A percentile compares a stretch with the other conserved stretches of the same genome.
Evolutionary conservation across 306 rosid species (phyloP).

Genomic region (Neltuma alba): DNA sequence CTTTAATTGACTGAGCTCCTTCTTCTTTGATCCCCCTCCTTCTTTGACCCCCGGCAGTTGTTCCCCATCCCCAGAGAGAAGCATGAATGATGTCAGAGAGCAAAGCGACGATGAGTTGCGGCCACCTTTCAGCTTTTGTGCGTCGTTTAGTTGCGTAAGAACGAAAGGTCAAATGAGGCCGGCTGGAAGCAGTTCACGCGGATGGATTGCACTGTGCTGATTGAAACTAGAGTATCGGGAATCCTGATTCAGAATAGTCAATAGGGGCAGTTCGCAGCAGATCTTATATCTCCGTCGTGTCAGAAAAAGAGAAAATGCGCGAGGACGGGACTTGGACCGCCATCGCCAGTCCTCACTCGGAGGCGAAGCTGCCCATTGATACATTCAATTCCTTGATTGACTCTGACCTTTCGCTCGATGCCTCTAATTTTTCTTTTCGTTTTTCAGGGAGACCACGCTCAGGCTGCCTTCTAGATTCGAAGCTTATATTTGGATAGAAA

Average conservation of each 20-base stretch:
- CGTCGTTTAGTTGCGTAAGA: background rate
- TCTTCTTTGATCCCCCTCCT: constrained; percentile 19
- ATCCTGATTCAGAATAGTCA: background rate
- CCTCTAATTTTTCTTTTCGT: background rate
- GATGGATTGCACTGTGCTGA: background rate
- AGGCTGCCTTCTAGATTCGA: background rate
- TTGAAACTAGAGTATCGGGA: background rate
- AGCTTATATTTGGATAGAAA: background rate
- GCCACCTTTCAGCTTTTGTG: background rate
- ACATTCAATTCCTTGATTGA: constrained; percentile 3
- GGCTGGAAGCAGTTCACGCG: background rate
- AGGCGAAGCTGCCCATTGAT: background rate
- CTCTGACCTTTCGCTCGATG: background rate
- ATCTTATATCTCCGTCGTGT: background rate
- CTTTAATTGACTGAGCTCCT: background rate
- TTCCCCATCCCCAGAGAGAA: constrained; percentile 36
- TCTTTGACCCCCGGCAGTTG: background rate
- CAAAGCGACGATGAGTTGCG: background rate
- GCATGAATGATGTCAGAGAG: constrained; percentile 25
- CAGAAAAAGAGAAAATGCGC: background rate
- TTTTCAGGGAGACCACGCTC: background rate
- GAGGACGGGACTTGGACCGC: background rate
- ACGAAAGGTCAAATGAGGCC: background rate
- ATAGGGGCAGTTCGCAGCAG: background rate
- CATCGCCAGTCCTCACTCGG: background rate